Percentiles rank a stretch among this genome's conserved stretches.
Conservation (phyloP, 176 grass and related monocot genomes). For the Zoysia pacifica region DNA sequence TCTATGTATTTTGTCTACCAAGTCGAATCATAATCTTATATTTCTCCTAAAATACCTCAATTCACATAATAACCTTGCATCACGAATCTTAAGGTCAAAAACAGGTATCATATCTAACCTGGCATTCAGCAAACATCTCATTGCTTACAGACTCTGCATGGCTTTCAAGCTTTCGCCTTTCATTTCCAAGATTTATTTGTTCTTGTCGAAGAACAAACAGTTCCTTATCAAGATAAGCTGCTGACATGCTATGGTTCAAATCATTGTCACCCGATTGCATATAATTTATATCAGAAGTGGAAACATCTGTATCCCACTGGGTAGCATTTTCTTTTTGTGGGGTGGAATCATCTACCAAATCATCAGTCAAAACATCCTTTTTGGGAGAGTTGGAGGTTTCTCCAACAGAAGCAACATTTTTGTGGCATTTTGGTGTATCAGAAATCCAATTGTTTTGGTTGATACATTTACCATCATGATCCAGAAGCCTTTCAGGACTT, state of each 20-base stretch:
- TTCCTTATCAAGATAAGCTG: slow-evolving; percentile 69
- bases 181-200: slow-evolving; percentile 76
- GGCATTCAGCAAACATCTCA: slow-evolving; percentile 98
- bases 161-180: slow-evolving; percentile 78
- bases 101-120: slow-evolving; percentile 55
- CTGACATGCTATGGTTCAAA: slow-evolving; percentile 53
- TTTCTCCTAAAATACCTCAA: slow-evolving; percentile 14
- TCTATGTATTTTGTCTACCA: not conserved
- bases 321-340: slow-evolving; percentile 30
- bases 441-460: slow-evolving; percentile 24
- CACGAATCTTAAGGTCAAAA: slow-evolving; percentile 4
- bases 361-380: slow-evolving; percentile 46
- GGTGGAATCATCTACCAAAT: slow-evolving; percentile 14
- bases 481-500: slow-evolving; percentile 12
- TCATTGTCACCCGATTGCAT: slow-evolving; percentile 11
- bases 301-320: slow-evolving; percentile 2
- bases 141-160: slow-evolving; percentile 90
- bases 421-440: slow-evolving; percentile 45
- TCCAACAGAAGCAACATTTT: slow-evolving; percentile 23
- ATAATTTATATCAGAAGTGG: slow-evolving; percentile 35
- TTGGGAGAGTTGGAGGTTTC: slow-evolving; percentile 35
- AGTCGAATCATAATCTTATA: slow-evolving; percentile 29
- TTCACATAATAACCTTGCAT: slow-evolving; percentile 21
- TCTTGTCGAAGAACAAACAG: slow-evolving; percentile 83
- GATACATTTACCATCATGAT: not conserved